Evolutionary conservation across 2,329 filamentous ascomycete species (phyloP).

Genomic region (Leptographium wingfieldii): DNA sequence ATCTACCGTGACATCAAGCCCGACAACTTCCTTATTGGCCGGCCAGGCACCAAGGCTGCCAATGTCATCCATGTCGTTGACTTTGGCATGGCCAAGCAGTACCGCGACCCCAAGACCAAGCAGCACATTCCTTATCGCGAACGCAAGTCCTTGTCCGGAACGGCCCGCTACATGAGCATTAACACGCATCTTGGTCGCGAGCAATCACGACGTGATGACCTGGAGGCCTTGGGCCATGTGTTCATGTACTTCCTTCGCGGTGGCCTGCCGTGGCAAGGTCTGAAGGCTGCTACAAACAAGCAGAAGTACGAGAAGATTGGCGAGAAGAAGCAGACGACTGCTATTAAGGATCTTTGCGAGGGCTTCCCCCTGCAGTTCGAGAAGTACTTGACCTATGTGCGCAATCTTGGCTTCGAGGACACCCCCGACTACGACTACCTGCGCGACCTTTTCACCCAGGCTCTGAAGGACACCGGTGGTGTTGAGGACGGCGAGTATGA

Average conservation of each 20-base stretch:
- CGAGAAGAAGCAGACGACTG: slow-evolving; percentile 98
- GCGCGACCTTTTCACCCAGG: slow-evolving; percentile 89
- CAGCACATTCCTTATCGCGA: slow-evolving; percentile 97
- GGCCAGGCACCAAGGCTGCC: slow-evolving; percentile 81
- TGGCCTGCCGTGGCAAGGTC: slow-evolving; percentile 57
- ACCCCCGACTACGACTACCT: slow-evolving; percentile 98
- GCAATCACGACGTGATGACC: slow-evolving; percentile 88
- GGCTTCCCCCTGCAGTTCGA: slow-evolving; percentile 95
- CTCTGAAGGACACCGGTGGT: slow-evolving; percentile 85
- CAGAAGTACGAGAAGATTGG: slow-evolving; percentile 99
- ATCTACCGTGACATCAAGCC: slow-evolving; percentile 99
- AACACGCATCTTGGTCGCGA: slow-evolving; percentile 96
- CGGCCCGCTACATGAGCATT: slow-evolving; percentile 98
- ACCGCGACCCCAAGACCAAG: slow-evolving; percentile 96
- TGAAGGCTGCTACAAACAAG: slow-evolving; percentile 68
- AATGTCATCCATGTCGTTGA: slow-evolving; percentile 98
- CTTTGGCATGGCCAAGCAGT: slow-evolving; percentile 99
- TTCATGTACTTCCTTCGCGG: slow-evolving; percentile 67
- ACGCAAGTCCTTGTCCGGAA: slow-evolving; percentile 91
- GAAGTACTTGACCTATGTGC: slow-evolving; percentile 94
- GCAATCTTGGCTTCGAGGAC: slow-evolving; percentile 96
- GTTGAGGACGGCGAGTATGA: slow-evolving; percentile 98
- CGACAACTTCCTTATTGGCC: slow-evolving; percentile 96
- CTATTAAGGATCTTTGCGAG: slow-evolving; percentile 93
- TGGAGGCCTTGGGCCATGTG: slow-evolving; percentile 72